phyloP scores from a whole-genome alignment of 228 moss, liverwort and hornwort genomes.

The Sphagnum fallax region DNA sequence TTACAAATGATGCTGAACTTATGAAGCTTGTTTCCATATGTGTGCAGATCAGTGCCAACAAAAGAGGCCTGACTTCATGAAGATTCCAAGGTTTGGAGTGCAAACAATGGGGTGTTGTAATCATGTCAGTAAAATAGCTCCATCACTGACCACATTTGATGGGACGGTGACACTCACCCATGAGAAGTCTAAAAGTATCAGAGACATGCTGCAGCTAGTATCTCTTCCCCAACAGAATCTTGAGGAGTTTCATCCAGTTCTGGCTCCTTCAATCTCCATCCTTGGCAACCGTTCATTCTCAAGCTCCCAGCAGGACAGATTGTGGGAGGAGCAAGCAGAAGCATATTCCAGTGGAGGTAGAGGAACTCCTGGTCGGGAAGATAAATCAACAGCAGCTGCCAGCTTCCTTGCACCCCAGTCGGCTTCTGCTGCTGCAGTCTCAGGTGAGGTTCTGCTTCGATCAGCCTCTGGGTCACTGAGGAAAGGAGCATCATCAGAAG shows the following conservation, averaged over 20 bases:
- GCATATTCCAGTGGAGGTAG: conserved; percentile 55
- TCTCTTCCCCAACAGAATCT: conserved; percentile 19
- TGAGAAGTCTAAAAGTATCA: conserved; percentile 17
- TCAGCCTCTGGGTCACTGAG: conserved; percentile 16
- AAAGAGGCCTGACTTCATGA: too few species aligned
- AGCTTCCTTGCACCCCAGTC: conserved; percentile 22
- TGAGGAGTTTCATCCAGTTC: conserved; percentile 23
- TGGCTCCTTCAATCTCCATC: conserved; percentile 30
- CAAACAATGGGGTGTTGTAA: too few species aligned
- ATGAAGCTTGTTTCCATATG: too few species aligned
- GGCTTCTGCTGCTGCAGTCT: conserved; percentile 21
- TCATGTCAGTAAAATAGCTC: too few species aligned
- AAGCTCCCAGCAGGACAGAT: conserved; percentile 55
- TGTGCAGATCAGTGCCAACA: too few species aligned
- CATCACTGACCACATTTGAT: not conserved
- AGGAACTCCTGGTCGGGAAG: conserved; percentile 37
- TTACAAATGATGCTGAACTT: too few species aligned
- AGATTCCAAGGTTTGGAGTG: too few species aligned
- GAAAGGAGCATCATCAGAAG: conserved; percentile 15
- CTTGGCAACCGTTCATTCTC: conserved; percentile 43
- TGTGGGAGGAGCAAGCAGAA: conserved; percentile 63
- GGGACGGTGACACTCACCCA: conserved; percentile 6
- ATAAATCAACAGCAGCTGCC: conserved; percentile 18
- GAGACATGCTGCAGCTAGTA: conserved; percentile 9
- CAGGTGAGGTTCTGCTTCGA: conserved; percentile 18